These are phyloP conservation scores for Mitragyna speciosa DNA, from an alignment of 257 asterid species.

Conservation along the genomic window DNA sequence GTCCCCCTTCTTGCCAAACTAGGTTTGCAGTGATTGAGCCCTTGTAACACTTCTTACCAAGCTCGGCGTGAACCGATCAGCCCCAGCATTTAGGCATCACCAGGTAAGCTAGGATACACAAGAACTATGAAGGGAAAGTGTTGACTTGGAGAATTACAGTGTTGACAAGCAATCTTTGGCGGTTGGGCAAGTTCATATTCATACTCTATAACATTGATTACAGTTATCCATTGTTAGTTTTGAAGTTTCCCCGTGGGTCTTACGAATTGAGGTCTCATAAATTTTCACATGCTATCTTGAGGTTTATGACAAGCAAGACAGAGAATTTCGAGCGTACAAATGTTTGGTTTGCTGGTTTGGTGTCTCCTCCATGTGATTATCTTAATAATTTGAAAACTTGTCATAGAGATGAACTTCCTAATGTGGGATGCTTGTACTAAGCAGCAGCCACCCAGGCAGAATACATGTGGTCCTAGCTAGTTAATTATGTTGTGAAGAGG, in stretches of 20 bases:
- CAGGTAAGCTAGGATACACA: too few relatives aligned
- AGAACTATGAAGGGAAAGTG: too few relatives aligned
- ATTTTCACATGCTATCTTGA: background rate
- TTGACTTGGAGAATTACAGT: too few relatives aligned
- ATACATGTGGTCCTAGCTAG: slow-evolving; percentile 37
- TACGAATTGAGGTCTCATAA: background rate
- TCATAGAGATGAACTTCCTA: too few relatives aligned
- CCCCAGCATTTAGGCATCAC: background rate
- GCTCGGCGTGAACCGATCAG: too few relatives aligned
- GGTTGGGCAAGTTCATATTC: background rate
- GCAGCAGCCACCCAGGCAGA: background rate
- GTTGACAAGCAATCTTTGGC: background rate
- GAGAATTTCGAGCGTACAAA: background rate
- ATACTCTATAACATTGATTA: too few relatives aligned
- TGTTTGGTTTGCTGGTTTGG: background rate
- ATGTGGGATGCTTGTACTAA: background rate
- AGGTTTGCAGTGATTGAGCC: too few relatives aligned
- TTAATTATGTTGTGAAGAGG: slow-evolving; percentile 11
- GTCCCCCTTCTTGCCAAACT: too few relatives aligned
- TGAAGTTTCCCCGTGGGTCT: background rate
- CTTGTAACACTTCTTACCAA: too few relatives aligned
- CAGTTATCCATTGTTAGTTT: too few relatives aligned
- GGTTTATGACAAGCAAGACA: background rate
- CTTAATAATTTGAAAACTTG: background rate
- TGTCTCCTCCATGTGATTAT: background rate